Conservation (phyloP, 768 basidiomycete species). For the Tylopilus sp. region DNA sequence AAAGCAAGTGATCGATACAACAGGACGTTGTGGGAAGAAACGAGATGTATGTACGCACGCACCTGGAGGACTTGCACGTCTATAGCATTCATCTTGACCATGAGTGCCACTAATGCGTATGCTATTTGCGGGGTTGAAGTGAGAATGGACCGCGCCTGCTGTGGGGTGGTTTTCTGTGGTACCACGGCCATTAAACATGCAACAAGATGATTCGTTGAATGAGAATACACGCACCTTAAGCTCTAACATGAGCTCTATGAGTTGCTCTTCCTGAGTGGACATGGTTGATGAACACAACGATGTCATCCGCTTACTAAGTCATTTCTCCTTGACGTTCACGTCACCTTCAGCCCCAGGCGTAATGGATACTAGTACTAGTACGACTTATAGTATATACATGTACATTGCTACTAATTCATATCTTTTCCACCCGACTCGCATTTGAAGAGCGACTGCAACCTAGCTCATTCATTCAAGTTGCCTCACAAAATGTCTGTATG, state of each 20-base stretch:
- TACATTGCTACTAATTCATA: too few relatives aligned
- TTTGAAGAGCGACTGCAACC: too few relatives aligned
- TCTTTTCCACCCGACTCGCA: too few relatives aligned
- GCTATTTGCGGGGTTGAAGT: conserved; percentile 73
- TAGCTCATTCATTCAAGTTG: too few relatives aligned
- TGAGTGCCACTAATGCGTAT: conserved; percentile 70
- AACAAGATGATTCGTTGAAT: not conserved
- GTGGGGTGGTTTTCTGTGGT: conserved; percentile 70
- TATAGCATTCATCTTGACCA: conserved; percentile 75
- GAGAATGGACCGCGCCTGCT: conserved; percentile 63
- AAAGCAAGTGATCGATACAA: not conserved
- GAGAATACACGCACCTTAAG: conserved; percentile 47
- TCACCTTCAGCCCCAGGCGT: too few relatives aligned
- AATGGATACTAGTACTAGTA: too few relatives aligned
- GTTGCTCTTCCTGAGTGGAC: conserved; percentile 61
- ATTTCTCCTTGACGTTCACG: too few relatives aligned
- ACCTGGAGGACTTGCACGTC: conserved; percentile 78
- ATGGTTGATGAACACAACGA: conserved; percentile 32
- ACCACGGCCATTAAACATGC: conserved; percentile 1
- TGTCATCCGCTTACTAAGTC: too few relatives aligned
- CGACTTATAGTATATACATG: too few relatives aligned
- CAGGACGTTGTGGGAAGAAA: not conserved
- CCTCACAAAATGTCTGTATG: too few relatives aligned
- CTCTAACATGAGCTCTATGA: conserved; percentile 72
- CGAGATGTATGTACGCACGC: conserved; percentile 4